Evolutionary conservation across 2,329 filamentous ascomycete species (phyloP), one percentile per base, ranked within the genome.

Genomic region (Huntiella savannae): DNA sequence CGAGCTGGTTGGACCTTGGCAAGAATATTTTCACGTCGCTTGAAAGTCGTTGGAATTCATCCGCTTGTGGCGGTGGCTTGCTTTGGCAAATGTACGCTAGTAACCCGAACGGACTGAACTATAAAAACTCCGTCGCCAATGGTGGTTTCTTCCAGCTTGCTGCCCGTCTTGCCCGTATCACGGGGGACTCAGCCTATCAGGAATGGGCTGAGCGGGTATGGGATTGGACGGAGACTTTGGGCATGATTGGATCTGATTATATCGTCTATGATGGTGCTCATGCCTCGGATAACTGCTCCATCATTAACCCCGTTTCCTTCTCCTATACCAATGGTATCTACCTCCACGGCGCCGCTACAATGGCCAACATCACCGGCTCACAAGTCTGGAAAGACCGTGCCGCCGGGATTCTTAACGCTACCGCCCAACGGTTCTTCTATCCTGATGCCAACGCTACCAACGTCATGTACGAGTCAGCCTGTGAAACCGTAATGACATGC

Each of bases 71-170:
- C 19, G 84, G 84, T 50, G 85, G 84, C 4, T 63, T 91, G 40
- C 68, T 75, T 48, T 88, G 82, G 82, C 84, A 93, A 63, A 85
- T 93, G 53, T 87, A 79, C 58, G 63, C 70, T 1, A 73, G 71
- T 54, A 88, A 92, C 57, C 64, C 65, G 40, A 76, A 76, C 51
- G 85, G 84, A 11, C 78, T 86, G 58, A 70, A 75, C 55, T 91
- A 92, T 70, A 91, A 87, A 62, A 88, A 88, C 63, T 39, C 50
- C 4, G 74, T 87, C 54, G 78, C 77, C 51, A 91, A 91, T 59
- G 83, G 82, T 37, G 78, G 77, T n/a, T 75, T 91, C 57, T 87
- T 92, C 60, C 79, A 87, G 55, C 68, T 93, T 10, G 77, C 79
- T 3, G 82, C 84, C 1, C 77, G 83, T 13, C 68, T 88, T 11